Base-by-base conservation (phyloP, 768 basidiomycete genomes). In the Cystoderma amianthinum region DNA sequence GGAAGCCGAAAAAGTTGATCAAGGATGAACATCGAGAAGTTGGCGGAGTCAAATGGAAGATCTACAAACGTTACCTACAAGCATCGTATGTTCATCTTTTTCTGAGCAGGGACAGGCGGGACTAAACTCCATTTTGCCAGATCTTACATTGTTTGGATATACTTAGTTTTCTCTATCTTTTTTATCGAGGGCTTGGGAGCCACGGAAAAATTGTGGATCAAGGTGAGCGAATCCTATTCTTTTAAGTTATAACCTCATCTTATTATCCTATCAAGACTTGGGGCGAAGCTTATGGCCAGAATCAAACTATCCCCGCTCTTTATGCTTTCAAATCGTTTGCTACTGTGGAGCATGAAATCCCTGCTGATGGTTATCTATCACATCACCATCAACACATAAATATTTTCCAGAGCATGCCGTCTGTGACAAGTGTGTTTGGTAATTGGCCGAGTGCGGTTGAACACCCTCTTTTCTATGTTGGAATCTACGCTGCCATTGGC, bases 21-120 rank as follows among this genome's bases (percentile, higher is more conserved):
- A 81, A 89, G 54, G 89, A 91, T 36, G 89, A 93, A 54, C 82
- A 88, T 44, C 59, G 89, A 33, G 85, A 86, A 46, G 71, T 72
- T 1, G 92, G 91, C 0, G 79, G 82, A 25, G 90, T 94, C 21
- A 88, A 87, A 52, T 90, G 86, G 84, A 60, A 63, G 1, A 69
- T 82, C 22, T 82, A 82, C 44, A 73, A 78, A 10, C 65, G 74
- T 4, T 88, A 93, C 52, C 54, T 91, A 44, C 70, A 77, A 55
- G 83, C 80, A 13, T 82, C 84, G 81, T 72, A 3, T 5, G 20
- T 38, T 16, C 7, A 19, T 24, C n/a, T 45, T 22, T 23, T 17
- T 9, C 41, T 30, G 11, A 15, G 28, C 22, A 13, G 21, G 10
- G 3, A 3, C 12, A n/a, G 22, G 24, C 25, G 3, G 15, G 16